Conservation (phyloP, 768 basidiomycete genomes). For the Phlebiopsis gigantea region DNA sequence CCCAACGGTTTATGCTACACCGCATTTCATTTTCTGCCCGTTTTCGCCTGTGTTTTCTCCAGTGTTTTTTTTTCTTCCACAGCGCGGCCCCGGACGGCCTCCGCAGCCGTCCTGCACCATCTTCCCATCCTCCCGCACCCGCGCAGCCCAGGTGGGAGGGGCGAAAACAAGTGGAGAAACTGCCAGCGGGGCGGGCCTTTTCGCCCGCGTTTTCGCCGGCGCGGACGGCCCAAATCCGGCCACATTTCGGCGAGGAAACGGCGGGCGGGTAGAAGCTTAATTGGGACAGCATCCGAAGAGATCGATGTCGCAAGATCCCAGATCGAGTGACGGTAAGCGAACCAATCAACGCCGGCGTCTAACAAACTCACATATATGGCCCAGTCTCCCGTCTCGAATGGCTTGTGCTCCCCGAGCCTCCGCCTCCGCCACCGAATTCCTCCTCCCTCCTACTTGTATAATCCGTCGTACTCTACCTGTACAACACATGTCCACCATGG, state of each 20-base stretch:
- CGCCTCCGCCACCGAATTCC: neutral
- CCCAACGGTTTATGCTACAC: neutral
- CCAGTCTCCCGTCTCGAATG: neutral
- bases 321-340: conserved; percentile 4
- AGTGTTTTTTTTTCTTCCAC: neutral
- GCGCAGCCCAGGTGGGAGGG: neutral
- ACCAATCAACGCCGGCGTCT: conserved; percentile 2
- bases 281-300: conserved; percentile 2
- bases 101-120: neutral
- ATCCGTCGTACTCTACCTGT: neutral
- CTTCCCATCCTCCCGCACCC: neutral
- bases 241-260: neutral
- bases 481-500: neutral
- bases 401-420: neutral
- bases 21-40: neutral
- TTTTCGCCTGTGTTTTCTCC: neutral
- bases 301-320: neutral
- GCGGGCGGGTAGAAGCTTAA: neutral
- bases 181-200: neutral
- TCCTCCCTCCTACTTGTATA: neutral
- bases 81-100: neutral
- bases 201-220: conserved; percentile 3
- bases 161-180: neutral
- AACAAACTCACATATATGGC: neutral
- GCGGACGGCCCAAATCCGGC: neutral